Evolutionary conservation across 805 yeast species (phyloP).

Genomic region (Metschnikowia cerradonensis): DNA sequence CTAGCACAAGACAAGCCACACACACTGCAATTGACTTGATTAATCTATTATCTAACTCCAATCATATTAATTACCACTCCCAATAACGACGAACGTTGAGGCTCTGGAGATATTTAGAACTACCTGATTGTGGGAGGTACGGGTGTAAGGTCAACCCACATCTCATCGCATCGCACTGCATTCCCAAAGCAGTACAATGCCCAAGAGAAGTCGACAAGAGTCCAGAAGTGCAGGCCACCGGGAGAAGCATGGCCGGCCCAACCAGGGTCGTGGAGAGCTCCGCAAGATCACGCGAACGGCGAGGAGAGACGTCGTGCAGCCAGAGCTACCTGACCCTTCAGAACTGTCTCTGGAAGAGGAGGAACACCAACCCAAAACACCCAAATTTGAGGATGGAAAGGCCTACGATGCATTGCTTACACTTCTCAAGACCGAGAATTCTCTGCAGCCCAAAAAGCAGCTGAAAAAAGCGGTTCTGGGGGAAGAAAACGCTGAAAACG

Average conservation of each 20-base stretch:
- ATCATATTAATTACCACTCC: too few relatives aligned
- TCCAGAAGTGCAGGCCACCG: neutral
- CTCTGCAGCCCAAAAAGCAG: slow-evolving; percentile 15
- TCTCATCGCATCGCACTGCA: slow-evolving; percentile 9
- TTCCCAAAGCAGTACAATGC: neutral
- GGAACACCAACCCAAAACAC: slow-evolving; percentile 18
- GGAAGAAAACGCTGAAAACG: slow-evolving; percentile 2
- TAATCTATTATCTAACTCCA: too few relatives aligned
- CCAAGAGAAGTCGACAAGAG: slow-evolving; percentile 1
- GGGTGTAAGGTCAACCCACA: neutral
- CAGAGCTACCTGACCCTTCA: slow-evolving; percentile 14
- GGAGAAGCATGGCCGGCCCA: slow-evolving; percentile 15
- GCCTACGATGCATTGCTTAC: slow-evolving; percentile 69
- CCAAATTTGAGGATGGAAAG: slow-evolving; percentile 26
- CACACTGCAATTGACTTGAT: too few relatives aligned
- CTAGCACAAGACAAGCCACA: too few relatives aligned
- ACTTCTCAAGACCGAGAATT: slow-evolving; percentile 46
- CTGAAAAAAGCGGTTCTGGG: slow-evolving; percentile 11
- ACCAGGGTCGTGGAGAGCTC: slow-evolving; percentile 58
- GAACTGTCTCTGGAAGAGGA: slow-evolving; percentile 14
- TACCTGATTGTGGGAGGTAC: neutral
- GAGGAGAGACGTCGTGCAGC: slow-evolving; percentile 26
- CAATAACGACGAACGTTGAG: too few relatives aligned
- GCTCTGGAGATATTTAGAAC: neutral
- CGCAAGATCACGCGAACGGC: slow-evolving; percentile 58